Conservation (phyloP, 2,329 filamentous ascomycete species). For the Chaetomiaceae sp. region DNA sequence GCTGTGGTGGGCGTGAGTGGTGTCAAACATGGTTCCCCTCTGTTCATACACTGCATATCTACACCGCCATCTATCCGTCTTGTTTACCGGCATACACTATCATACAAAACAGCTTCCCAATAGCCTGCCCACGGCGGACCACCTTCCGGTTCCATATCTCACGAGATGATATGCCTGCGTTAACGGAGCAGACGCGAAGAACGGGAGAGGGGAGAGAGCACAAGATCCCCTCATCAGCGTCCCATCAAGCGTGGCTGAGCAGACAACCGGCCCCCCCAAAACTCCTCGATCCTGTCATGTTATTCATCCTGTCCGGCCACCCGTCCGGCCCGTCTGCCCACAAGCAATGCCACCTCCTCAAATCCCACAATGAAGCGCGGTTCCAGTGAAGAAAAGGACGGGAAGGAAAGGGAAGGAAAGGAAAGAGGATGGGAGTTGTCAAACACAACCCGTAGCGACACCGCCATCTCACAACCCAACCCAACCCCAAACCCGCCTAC, state of each 20-base stretch:
- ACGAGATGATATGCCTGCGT: not conserved
- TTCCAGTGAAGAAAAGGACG: too few species aligned
- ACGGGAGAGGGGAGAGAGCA: not conserved
- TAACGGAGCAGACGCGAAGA: not conserved
- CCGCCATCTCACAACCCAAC: not conserved
- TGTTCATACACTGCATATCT: not conserved
- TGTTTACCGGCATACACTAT: conserved; percentile 6
- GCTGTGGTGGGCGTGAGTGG: too few species aligned
- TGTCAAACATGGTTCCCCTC: too few species aligned
- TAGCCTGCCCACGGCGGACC: not conserved
- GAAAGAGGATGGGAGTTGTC: too few species aligned
- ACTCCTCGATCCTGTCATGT: not conserved
- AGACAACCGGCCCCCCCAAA: not conserved
- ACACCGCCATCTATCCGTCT: conserved; percentile 2
- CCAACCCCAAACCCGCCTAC: conserved; percentile 34
- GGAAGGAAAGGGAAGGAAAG: too few species aligned
- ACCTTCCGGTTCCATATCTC: conserved; percentile 5
- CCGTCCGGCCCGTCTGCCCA: not conserved
- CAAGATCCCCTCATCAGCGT: conserved; percentile 7
- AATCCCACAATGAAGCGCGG: too few species aligned
- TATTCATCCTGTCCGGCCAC: not conserved
- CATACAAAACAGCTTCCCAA: conserved; percentile 3
- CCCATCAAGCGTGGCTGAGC: conserved; percentile 14
- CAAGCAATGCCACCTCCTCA: too few species aligned
- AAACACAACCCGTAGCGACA: not conserved